Percentiles rank a stretch among this genome's conserved stretches.
Conservation (phyloP, 345 rosid genomes). For the Eucalyptus pauciflora region DNA sequence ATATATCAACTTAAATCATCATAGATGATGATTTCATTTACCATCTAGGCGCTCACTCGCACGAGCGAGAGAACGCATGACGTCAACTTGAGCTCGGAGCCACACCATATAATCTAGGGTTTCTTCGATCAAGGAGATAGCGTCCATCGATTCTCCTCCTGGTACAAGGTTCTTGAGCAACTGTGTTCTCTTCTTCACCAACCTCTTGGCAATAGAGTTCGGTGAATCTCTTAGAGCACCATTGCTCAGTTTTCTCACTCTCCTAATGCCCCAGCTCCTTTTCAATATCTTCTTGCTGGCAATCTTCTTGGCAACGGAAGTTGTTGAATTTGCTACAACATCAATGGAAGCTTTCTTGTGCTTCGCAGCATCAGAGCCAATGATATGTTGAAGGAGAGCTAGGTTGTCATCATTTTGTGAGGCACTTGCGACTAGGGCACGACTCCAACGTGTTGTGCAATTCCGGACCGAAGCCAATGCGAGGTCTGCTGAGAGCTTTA, state of each 20-base stretch:
- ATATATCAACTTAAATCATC: background rate
- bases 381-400: conserved; percentile 28
- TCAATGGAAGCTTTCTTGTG: background rate
- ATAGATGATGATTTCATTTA: background rate
- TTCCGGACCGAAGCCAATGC: conserved; percentile 79
- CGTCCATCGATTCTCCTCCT: conserved; percentile 61
- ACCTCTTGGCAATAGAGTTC: conserved; percentile 14
- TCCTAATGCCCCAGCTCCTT: conserved; percentile 13
- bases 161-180: conserved; percentile 62
- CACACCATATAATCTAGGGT: conserved; percentile 73
- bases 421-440: conserved; percentile 55
- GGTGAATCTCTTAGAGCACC: background rate
- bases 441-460: conserved; percentile 70
- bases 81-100: conserved; percentile 74
- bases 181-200: conserved; percentile 45
- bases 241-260: conserved; percentile 6
- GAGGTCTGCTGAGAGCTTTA: conserved; percentile 76
- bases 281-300: conserved; percentile 60
- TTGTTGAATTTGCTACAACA: background rate
- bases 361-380: conserved; percentile 13
- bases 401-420: conserved; percentile 15
- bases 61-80: conserved; percentile 43
- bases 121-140: conserved; percentile 51
- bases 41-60: background rate
- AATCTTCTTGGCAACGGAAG: conserved; percentile 11